phyloP scores from a whole-genome alignment of 805 yeast species.

The Candida gorgasii region DNA sequence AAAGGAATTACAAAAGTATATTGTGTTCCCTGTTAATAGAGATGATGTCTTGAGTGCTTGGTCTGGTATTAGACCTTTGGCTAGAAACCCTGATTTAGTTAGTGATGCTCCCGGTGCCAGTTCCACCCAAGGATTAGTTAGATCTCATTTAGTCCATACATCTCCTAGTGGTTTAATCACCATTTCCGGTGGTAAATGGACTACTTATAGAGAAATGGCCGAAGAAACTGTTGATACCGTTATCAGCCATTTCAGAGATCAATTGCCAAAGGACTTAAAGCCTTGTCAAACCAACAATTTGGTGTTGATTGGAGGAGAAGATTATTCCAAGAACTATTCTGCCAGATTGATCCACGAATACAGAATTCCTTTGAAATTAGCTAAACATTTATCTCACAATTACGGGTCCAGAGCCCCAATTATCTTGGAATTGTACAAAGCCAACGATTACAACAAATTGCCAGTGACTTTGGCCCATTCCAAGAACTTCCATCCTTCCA shows the following conservation, averaged over 20 bases:
- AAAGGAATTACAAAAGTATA: conserved; percentile 84
- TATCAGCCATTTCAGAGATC: conserved; percentile 48
- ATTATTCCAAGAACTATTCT: conserved; percentile 69
- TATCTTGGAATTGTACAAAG: conserved; percentile 57
- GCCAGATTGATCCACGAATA: conserved; percentile 82
- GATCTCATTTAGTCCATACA: conserved; percentile 79
- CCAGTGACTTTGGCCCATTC: conserved; percentile 62
- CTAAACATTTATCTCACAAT: conserved; percentile 79
- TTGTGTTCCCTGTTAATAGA: conserved; percentile 84
- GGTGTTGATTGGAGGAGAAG: conserved; percentile 77
- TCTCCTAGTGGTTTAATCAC: conserved; percentile 79
- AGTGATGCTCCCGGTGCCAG: conserved; percentile 43
- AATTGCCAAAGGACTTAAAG: conserved; percentile 21
- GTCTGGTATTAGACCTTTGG: conserved; percentile 96
- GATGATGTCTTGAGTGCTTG: conserved; percentile 93
- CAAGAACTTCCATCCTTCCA: conserved; percentile 32
- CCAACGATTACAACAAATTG: conserved; percentile 54
- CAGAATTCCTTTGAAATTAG: conserved; percentile 68
- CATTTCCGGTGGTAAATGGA: conserved; percentile 97
- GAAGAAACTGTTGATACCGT: conserved; percentile 85
- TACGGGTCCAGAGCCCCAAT: conserved; percentile 90
- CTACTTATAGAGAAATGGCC: conserved; percentile 97
- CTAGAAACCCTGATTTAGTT: conserved; percentile 82
- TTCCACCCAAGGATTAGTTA: conserved; percentile 84
- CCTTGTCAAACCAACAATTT: conserved; percentile 56